Base-by-base conservation (phyloP, 306 rosid genomes). In the Quercus berberidifolia region DNA sequence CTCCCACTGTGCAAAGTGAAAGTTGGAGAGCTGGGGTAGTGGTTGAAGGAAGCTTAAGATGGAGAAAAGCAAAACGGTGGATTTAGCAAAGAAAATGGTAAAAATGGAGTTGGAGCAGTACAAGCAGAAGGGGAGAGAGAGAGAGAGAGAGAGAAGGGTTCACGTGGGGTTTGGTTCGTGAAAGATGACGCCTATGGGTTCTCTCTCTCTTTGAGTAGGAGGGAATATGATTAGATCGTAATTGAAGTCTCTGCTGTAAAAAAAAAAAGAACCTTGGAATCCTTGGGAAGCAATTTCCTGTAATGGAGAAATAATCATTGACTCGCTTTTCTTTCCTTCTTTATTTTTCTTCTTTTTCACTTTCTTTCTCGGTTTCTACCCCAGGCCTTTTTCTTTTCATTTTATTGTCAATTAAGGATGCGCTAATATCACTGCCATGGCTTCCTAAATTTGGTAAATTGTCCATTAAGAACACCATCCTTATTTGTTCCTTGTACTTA, bases 241-340 rank as follows among this genome's bases (percentile, higher is more conserved):
- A 87, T 87, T 81, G 76, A 86, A 82, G 55, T 80, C 68, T 64
- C 20, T 71, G 82, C 73, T 86, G 91, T 86, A 71, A 33, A 76
- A 78, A 57, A 26, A 59, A 18, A 12, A 26, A 60, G 28, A 59
- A 59, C 65, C 17, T 28, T n/a, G 31, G 14, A 18, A 41, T 55
- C 33, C 51, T 70, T 3, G 38, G 57, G 65, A 26, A 59, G 31
- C 4, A 59, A 59, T 51, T 64, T 71, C 76, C 69, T 76, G 87
- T 80, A 71, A 56, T 73, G 76, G 76, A 76, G 76, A 73, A 80
- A 80, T 75, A 81, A 85, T 81, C 74, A 81, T 81, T 74, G 30
- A 58, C 73, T 73, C 43, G 26, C 80, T 60, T 60, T 62, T 77
- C 74, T 43, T 13, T 59, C 6, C 43, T 20, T 18, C 43, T 17